phyloP scores from a whole-genome alignment of 345 rosid species.

The Pseudoturritis turrita region DNA sequence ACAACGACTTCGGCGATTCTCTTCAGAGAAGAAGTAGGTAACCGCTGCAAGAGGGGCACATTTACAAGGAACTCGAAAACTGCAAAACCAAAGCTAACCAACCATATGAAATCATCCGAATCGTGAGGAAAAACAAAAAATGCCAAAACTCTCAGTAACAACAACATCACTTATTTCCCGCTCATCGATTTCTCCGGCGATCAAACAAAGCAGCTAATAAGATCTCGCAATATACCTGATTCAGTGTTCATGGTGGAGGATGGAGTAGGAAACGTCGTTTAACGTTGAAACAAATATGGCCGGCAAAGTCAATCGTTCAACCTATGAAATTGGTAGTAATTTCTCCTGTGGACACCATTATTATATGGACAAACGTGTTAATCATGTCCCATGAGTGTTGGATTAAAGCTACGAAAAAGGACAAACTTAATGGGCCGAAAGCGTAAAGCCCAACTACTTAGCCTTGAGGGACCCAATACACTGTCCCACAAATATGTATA shows the following conservation, averaged over 20 bases:
- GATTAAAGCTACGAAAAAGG: background rate
- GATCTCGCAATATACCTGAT: slow-evolving; percentile 31
- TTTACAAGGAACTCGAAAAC: slow-evolving; percentile 68
- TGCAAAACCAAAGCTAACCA: slow-evolving; percentile 34
- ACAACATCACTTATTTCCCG: background rate
- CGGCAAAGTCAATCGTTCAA: background rate
- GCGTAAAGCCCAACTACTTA: background rate
- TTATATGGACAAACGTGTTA: background rate
- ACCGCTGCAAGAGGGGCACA: slow-evolving; percentile 68
- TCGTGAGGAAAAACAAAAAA: background rate
- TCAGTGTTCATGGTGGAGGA: slow-evolving; percentile 39
- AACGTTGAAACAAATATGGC: background rate
- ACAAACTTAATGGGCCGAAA: slow-evolving; percentile 7
- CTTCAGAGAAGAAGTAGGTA: slow-evolving; percentile 65
- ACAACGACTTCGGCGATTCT: slow-evolving; percentile 49
- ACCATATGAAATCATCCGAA: background rate
- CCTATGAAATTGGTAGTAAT: too few species aligned
- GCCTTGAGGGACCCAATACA: background rate
- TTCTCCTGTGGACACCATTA: too few species aligned
- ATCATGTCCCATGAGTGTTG: background rate
- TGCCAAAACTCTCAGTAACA: background rate
- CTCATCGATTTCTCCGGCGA: background rate
- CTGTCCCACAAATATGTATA: background rate
- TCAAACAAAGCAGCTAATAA: background rate
- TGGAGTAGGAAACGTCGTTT: background rate